These are phyloP conservation scores for Xylaria venustula DNA, from an alignment of 495 filamentous ascomycete species.

Conservation along the genomic window DNA sequence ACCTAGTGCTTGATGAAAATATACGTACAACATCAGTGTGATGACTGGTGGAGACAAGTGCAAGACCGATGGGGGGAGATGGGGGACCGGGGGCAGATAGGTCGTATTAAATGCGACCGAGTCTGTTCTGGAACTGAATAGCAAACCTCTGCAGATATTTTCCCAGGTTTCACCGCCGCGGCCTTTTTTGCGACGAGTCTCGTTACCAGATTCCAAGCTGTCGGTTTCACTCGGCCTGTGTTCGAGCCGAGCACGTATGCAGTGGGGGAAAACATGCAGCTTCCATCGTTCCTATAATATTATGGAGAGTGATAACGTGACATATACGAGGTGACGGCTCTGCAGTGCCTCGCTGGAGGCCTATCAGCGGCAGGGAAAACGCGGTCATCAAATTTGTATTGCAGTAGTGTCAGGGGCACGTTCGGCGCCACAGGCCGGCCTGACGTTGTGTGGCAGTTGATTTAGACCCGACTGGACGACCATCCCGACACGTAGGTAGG, in stretches of 20 bases:
- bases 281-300: conserved; percentile 3
- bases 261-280: background rate
- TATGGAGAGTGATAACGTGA: conserved; percentile 12
- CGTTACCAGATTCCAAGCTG: conserved; percentile 16
- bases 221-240: conserved; percentile 14
- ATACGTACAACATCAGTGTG: background rate
- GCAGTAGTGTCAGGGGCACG: conserved; percentile 10
- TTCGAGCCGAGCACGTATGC: conserved; percentile 8
- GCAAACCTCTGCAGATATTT: no score
- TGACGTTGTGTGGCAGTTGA: conserved; percentile 11
- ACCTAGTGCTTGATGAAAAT: no score
- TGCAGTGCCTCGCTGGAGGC: conserved; percentile 9
- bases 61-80: background rate
- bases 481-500: conserved; percentile 12
- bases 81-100: background rate
- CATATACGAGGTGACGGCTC: conserved; percentile 18
- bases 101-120: background rate
- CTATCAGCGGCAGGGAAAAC: conserved; percentile 1
- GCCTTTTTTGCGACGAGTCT: background rate
- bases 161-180: background rate
- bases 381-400: background rate
- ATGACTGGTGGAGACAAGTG: background rate
- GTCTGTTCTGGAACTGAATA: no score
- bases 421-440: conserved; percentile 13
- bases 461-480: conserved; percentile 15